phyloP scores from a whole-genome alignment of 352 stramenopile species.

The Pythium diclinum region DNA sequence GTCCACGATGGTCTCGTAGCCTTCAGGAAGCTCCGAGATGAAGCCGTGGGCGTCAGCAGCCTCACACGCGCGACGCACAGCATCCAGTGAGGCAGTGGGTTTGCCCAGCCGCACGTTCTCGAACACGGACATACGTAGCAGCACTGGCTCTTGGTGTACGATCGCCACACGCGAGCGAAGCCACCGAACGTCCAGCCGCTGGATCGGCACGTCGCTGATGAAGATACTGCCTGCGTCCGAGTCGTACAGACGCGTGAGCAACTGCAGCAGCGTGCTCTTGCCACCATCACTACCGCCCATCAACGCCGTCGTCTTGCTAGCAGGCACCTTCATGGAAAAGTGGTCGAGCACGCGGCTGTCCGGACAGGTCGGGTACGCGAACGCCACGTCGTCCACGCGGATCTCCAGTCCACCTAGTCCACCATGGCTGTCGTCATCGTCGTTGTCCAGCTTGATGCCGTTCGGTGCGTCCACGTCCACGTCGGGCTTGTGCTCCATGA shows the following conservation, averaged over 20 bases:
- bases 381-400: conserved; percentile 43
- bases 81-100: conserved; percentile 35
- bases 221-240: conserved; percentile 34
- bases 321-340: conserved; percentile 54
- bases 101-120: conserved; percentile 58
- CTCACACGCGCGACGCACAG: conserved; percentile 71
- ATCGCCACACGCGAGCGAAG: conserved; percentile 40
- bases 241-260: conserved; percentile 77
- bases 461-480: conserved; percentile 19
- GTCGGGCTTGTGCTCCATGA: conserved; percentile 24
- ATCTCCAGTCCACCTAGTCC: conserved; percentile 35
- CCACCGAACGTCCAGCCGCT: conserved; percentile 41
- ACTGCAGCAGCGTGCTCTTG: conserved; percentile 68
- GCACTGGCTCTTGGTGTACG: conserved; percentile 70
- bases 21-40: conserved; percentile 62
- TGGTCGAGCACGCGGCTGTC: conserved; percentile 56
- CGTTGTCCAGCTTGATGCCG: conserved; percentile 7
- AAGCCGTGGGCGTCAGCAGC: conserved; percentile 88
- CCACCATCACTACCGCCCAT: conserved; percentile 76
- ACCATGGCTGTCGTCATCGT: conserved; percentile 25
- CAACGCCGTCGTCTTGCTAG: conserved; percentile 74
- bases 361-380: conserved; percentile 54
- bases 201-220: conserved; percentile 58
- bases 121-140: conserved; percentile 38
- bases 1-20: conserved; percentile 65